A percentile compares a stretch with the other conserved stretches of the same genome.
Evolutionary conservation across 2,329 filamentous ascomycete species (phyloP).

Genomic region (Colletotrichum sp.): DNA sequence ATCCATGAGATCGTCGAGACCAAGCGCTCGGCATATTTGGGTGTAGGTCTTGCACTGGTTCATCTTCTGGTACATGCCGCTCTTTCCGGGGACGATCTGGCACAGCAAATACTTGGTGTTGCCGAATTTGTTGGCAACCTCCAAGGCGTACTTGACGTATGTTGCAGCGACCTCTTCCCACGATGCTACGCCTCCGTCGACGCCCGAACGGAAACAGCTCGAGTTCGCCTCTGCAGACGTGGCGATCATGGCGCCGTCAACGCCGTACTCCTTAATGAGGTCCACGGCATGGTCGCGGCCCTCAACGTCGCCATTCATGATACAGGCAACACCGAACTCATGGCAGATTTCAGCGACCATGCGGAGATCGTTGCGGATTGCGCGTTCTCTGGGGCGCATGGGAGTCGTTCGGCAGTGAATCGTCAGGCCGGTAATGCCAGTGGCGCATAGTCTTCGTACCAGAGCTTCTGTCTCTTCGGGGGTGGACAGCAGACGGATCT

Average conservation of each 20-base stretch:
- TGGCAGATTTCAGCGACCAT: constrained; percentile 85
- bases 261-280: constrained; percentile 80
- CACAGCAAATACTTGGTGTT: constrained; percentile 93
- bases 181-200: constrained; percentile 71
- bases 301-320: constrained; percentile 94
- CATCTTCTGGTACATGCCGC: constrained; percentile 65
- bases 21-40: constrained; percentile 70
- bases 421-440: constrained; percentile 90
- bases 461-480: constrained; percentile 77
- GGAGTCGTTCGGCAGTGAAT: constrained; percentile 95
- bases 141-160: constrained; percentile 76
- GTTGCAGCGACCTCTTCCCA: constrained; percentile 81
- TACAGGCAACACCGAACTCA: constrained; percentile 85
- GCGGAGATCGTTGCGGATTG: constrained; percentile 82
- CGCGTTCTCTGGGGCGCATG: constrained; percentile 89
- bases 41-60: constrained; percentile 73
- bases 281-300: constrained; percentile 73
- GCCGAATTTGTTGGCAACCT: constrained; percentile 83
- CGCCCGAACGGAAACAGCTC: constrained; percentile 77
- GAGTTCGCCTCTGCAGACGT: constrained; percentile 90
- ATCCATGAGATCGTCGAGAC: constrained; percentile 66
- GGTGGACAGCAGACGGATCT: constrained; percentile 87
- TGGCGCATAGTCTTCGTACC: constrained; percentile 79
- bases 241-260: constrained; percentile 97
- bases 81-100: constrained; percentile 85